Base-by-base conservation (phyloP, 148 eudicot species). In the Rhododendron griersonianum region DNA sequence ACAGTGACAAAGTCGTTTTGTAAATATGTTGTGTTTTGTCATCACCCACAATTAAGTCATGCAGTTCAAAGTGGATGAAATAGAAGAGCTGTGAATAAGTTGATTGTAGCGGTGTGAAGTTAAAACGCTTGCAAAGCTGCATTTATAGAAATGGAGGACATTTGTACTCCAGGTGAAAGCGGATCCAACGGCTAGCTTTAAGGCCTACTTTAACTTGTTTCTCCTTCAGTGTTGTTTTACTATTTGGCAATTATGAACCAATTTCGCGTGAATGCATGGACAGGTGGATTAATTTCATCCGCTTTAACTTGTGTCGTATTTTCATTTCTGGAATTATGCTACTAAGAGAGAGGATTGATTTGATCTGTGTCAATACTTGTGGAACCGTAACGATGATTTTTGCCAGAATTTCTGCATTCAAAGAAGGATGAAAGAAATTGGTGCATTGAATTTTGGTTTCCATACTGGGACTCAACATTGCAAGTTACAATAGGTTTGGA, bases 1-100 rank as follows among this genome's bases (percentile, higher is more conserved):
- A 86, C 59, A 37, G 53, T 16, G 73, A 59, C 78, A 41, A 83
- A 88, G 57, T 81, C 84, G 77, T 55, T 16, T 85, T 86, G 88
- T 86, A 21, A 39, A 83, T 83, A 88, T 84, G 45, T 84, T 35
- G 61, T 84, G 80, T 51, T 67, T 71, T 61, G 35, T 83, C 86
- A 78, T 78, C 75, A 65, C 41, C 37, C 81, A 47, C 81, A 78
- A 71, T 83, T 79, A 69, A 83, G 85, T 78, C 73, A 59, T 41
- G 18, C 30, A 25, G n/a, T 47, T 15, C 39, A 71, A 77, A 80
- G 65, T 14, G 65, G 65, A 80, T 48, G 61, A 80, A 80, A 80
- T 13, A 48, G 59, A 50, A 80, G 61, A 80, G 37, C 47, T 78
- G 81, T 21, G 81, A 78, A 45, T 78, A 78, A 78, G n/a, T 80